Conservation (phyloP, 2,329 filamentous ascomycete species). For the Davidsoniella eucalypti region DNA sequence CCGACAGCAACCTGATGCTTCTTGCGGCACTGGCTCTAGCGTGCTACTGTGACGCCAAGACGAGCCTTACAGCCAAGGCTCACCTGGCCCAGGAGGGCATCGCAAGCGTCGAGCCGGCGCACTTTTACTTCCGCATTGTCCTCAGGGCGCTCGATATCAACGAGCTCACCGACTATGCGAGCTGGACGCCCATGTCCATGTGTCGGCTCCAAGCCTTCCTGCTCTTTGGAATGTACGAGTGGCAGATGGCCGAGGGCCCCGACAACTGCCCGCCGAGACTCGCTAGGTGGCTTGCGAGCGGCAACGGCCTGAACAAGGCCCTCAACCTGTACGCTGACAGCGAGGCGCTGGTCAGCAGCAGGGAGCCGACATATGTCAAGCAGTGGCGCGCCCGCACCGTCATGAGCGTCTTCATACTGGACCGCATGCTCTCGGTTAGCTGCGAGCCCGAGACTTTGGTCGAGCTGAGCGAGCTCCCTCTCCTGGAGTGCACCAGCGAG, state of each 20-base stretch:
- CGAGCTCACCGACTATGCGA: not conserved
- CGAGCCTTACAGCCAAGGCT: not conserved
- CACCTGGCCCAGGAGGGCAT: not conserved
- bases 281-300: not conserved
- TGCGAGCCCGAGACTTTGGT: not conserved
- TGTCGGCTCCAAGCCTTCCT: slow-evolving; percentile 3
- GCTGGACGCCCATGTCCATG: not conserved
- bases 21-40: slow-evolving; percentile 1
- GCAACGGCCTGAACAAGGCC: not conserved
- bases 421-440: not conserved
- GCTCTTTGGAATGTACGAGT: slow-evolving; percentile 6
- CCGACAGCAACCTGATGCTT: not conserved
- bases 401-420: not conserved
- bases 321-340: not conserved
- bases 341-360: not conserved
- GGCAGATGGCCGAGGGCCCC: not conserved
- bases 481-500: not conserved
- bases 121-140: not conserved
- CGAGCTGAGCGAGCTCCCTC: not conserved
- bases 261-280: not conserved
- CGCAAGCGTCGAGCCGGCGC: not conserved
- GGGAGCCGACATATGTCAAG: not conserved
- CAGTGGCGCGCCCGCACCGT: not conserved
- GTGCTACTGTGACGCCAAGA: not conserved
- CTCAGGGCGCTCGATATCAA: not conserved